Conservation (phyloP, 768 basidiomycete genomes). For the Pleurotus ostreatus region DNA sequence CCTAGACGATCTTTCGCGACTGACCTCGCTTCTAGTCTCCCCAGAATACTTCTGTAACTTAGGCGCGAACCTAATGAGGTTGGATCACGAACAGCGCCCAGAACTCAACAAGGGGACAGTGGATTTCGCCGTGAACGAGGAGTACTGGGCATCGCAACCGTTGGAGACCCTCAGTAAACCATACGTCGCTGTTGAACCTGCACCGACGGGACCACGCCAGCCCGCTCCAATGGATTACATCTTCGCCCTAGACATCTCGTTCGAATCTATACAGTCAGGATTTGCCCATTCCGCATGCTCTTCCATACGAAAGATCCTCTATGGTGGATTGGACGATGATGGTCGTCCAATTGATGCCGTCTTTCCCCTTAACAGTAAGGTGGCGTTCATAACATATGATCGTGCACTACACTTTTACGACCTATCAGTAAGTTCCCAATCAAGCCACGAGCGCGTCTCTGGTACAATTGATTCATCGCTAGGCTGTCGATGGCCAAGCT, state of each 20-base stretch:
- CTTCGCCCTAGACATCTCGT: constrained; percentile 86
- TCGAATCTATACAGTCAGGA: constrained; percentile 62
- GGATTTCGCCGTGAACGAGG: constrained; percentile 78
- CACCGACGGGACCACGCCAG: constrained; percentile 37
- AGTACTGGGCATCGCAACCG: constrained; percentile 83
- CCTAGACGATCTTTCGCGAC: neutral
- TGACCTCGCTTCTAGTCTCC: constrained; percentile 45
- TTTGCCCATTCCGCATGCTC: constrained; percentile 65
- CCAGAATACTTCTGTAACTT: constrained; percentile 83
- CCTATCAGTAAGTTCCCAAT: constrained; percentile 62
- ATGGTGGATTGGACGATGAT: constrained; percentile 46
- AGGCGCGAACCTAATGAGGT: constrained; percentile 68
- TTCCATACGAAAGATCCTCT: constrained; percentile 59
- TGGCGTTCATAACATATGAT: constrained; percentile 88
- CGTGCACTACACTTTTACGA: constrained; percentile 82
- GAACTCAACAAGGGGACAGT: constrained; percentile 90
- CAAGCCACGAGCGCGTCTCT: neutral
- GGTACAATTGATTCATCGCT: neutral
- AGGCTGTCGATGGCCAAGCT: constrained; percentile 38
- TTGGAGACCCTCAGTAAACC: constrained; percentile 47
- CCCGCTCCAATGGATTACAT: constrained; percentile 72
- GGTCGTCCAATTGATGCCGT: constrained; percentile 37
- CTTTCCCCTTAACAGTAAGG: constrained; percentile 47
- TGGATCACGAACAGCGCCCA: constrained; percentile 78
- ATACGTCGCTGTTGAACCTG: constrained; percentile 49